Conservation (phyloP, 2,329 filamentous ascomycete genomes). For the Mariannaea sp. region DNA sequence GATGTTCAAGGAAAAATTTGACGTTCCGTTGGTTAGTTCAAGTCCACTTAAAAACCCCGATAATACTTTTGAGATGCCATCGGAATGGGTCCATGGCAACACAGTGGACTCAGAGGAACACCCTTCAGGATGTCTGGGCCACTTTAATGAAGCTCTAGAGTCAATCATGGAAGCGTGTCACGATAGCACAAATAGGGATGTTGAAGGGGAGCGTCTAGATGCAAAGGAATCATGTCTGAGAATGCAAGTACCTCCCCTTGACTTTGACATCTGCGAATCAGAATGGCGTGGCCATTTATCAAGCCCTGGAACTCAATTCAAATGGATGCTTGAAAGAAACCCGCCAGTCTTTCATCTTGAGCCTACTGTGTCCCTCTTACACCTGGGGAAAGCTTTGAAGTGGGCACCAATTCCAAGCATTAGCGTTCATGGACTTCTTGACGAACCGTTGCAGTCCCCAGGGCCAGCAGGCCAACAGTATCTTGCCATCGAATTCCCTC, state of each 20-base stretch:
- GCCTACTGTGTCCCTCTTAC: not conserved
- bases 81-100: not conserved
- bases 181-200: conserved; percentile 7
- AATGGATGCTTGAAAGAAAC: conserved; percentile 29
- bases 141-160: conserved; percentile 36
- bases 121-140: not conserved
- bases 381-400: conserved; percentile 28
- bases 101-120: not conserved
- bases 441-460: conserved; percentile 23
- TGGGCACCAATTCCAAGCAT: conserved; percentile 32
- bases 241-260: conserved; percentile 37
- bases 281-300: conserved; percentile 30
- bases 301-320: conserved; percentile 33
- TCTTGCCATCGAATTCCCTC: conserved; percentile 16
- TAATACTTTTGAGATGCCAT: not conserved
- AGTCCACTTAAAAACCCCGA: conserved; percentile 17
- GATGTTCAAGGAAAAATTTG: conserved; percentile 24
- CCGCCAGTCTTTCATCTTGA: conserved; percentile 9
- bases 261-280: conserved; percentile 33
- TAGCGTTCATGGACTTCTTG: conserved; percentile 7
- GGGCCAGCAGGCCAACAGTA: conserved; percentile 11
- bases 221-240: conserved; percentile 34
- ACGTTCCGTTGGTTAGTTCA: conserved; percentile 30
- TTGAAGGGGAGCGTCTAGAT: conserved; percentile 40
- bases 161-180: conserved; percentile 27